Conservation (phyloP, 148 eudicot genomes). For the Heliamphora exappendiculata region DNA sequence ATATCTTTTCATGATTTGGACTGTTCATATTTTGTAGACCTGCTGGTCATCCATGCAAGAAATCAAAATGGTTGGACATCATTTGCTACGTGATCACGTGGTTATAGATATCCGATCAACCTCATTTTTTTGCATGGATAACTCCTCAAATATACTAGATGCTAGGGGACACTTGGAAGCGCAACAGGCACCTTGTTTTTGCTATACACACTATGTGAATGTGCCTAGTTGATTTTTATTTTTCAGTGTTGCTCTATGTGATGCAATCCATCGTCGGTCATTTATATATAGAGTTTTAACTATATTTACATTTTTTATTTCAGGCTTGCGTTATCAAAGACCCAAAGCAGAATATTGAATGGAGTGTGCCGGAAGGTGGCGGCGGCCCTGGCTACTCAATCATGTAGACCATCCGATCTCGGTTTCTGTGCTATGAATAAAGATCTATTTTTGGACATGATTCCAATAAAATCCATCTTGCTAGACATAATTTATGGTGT, state of each 20-base stretch:
- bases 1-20: too few relatives aligned
- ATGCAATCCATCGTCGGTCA: background rate
- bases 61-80: too few relatives aligned
- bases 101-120: too few relatives aligned
- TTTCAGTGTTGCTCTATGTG: background rate
- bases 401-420: conserved; percentile 44
- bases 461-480: background rate
- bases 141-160: too few relatives aligned
- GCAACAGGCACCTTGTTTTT: too few relatives aligned
- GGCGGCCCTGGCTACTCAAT: conserved; percentile 94
- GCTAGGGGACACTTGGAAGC: too few relatives aligned
- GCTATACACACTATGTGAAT: background rate
- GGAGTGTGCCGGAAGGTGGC: conserved; percentile 97
- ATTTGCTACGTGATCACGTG: too few relatives aligned
- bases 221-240: background rate
- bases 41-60: too few relatives aligned
- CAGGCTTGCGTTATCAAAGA: conserved; percentile 99
- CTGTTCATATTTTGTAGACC: too few relatives aligned
- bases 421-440: background rate
- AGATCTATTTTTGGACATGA: background rate
- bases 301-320: background rate
- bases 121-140: too few relatives aligned
- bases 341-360: conserved; percentile 85
- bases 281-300: background rate
- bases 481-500: too few relatives aligned